Evolutionary conservation across 192 early-diverging fungal genomes (phyloP), one percentile per base, ranked within the genome.

Genomic region (Backusella macrospora): DNA sequence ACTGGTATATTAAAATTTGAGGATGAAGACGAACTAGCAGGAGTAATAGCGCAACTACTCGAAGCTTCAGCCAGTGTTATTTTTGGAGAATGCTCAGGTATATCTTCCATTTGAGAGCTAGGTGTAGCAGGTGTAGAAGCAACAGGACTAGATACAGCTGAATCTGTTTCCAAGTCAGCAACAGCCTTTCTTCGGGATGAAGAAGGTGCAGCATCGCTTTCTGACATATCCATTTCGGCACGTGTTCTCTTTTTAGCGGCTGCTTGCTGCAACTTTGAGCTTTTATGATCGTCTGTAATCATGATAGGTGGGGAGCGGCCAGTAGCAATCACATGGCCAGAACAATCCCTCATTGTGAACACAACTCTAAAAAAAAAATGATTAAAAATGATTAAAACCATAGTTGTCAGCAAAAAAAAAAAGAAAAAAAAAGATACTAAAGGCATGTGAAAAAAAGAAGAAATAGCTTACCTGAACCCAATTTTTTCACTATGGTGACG

Each of bases 221-320:
- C 59, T 74, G 37, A 75, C 26, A 18, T 42, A 52, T 37, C 88
- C 52, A 85, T 81, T 65, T 89, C 88, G 76, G 81, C 76, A 77
- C 83, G 82, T 34, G 78, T 72, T 29, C 86, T 81, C 62, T 83
- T 86, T 37, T 82, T 76, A 65, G 82, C 80, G 6, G 59, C 71
- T 23, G 68, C 69, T 9, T 65, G 62, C 5, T 88, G 90, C 45
- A 83, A 75, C 76, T 93, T 93, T 10, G 87, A 84, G 21, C 91
- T 92, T 80, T 95, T 95, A 85, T 95, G 94, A 80, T 95, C 94
- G 73, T 95, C 94, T 14, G 94, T 95, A 68, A 95, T 94, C 86
- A 95, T 88, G 47, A 95, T 94, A 1, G 93, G 92, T 43, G 93
- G 89, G 52, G 93, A 92, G 38, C 92, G 81, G 23, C 90, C 91